Evolutionary conservation across 1,284 basidiomycete species (phyloP).

Genomic region (Fistulina hepatica): DNA sequence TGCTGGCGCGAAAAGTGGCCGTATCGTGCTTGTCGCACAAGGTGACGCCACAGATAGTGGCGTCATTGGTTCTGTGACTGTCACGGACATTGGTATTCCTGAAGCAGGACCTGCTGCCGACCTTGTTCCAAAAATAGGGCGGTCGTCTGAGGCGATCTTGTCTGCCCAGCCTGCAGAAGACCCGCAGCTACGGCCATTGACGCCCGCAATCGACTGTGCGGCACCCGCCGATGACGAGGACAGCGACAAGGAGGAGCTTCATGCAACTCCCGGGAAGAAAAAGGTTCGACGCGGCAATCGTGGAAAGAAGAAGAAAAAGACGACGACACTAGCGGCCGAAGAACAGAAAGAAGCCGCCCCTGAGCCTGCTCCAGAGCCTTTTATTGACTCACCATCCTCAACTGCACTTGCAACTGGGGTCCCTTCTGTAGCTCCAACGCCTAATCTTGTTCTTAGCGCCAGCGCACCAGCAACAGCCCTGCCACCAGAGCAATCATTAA

Average conservation of each 20-base stretch:
- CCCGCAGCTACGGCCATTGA: too few relatives aligned
- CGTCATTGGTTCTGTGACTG: too few relatives aligned
- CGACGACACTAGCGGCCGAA: slow-evolving; percentile 8
- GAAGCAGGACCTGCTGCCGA: too few relatives aligned
- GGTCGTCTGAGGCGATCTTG: too few relatives aligned
- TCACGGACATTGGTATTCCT: too few relatives aligned
- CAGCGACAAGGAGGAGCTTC: slow-evolving; percentile 40
- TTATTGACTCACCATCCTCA: slow-evolving; percentile 7
- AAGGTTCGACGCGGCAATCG: slow-evolving; percentile 34
- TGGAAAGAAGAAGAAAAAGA: slow-evolving; percentile 35
- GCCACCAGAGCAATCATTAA: slow-evolving; percentile 28
- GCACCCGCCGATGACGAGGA: slow-evolving; percentile 36
- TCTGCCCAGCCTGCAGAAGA: too few relatives aligned
- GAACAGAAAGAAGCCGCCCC: slow-evolving; percentile 5
- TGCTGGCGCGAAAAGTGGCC: too few relatives aligned
- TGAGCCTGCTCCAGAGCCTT: slow-evolving; percentile 7
- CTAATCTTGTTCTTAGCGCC: background rate
- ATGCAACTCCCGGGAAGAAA: slow-evolving; percentile 36
- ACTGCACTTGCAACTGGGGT: slow-evolving; percentile 7
- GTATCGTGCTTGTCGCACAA: too few relatives aligned
- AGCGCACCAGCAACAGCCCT: slow-evolving; percentile 14
- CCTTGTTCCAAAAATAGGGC: too few relatives aligned
- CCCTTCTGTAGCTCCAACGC: background rate
- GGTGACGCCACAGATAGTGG: too few relatives aligned
- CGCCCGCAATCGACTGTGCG: slow-evolving; percentile 16